A percentile compares a stretch with the other conserved stretches of the same genome.
phyloP scores from a whole-genome alignment of 1,139 yeast species.

The Blastobotrys ciferrii region DNA sequence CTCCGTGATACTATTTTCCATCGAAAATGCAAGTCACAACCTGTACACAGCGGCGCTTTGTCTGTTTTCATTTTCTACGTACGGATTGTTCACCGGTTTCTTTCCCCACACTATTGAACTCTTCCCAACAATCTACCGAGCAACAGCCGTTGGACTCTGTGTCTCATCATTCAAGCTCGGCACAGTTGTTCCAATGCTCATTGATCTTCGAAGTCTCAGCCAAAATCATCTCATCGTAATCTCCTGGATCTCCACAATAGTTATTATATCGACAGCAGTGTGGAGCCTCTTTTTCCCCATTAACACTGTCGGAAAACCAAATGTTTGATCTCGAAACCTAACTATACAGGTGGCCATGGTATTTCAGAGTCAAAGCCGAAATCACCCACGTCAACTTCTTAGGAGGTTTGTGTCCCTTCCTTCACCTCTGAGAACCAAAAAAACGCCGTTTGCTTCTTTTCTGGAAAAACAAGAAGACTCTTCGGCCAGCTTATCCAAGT shows the following conservation, averaged over 20 bases:
- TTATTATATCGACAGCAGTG: neutral
- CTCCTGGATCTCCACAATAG: neutral
- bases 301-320: slow-evolving; percentile 3
- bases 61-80: neutral
- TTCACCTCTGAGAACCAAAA: no score
- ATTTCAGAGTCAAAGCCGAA: neutral
- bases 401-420: no score
- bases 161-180: neutral
- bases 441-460: no score
- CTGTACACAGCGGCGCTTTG: neutral
- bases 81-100: neutral
- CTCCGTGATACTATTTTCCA: neutral
- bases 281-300: neutral
- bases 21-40: neutral
- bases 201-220: neutral
- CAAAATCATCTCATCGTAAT: neutral
- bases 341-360: neutral
- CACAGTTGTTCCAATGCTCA: neutral
- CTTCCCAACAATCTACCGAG: neutral
- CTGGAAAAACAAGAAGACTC: no score
- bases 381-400: neutral
- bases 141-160: neutral
- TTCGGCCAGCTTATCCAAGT: no score
- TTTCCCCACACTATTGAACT: neutral
- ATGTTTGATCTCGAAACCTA: neutral